Conservation (phyloP, 768 basidiomycete species). For the Ramaria sp. region DNA sequence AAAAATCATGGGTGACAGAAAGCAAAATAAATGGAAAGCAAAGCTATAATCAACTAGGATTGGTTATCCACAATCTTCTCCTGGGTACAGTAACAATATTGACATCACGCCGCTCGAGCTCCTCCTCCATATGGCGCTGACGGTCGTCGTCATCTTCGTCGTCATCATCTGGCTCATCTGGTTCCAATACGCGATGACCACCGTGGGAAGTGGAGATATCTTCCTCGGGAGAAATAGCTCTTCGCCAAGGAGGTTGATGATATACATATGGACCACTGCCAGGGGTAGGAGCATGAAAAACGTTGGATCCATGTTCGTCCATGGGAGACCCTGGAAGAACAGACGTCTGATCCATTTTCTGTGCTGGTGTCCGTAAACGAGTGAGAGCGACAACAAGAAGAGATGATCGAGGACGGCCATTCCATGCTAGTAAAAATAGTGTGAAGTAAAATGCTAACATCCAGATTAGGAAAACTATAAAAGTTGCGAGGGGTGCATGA, state of each 20-base stretch:
- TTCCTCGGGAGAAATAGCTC: slow-evolving; percentile 25
- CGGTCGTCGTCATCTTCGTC: slow-evolving; percentile 66
- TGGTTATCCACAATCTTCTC: slow-evolving; percentile 63
- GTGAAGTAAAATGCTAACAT: slow-evolving; percentile 42
- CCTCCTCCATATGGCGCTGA: slow-evolving; percentile 69
- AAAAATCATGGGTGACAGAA: neutral
- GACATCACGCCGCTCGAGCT: slow-evolving; percentile 73
- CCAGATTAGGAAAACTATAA: slow-evolving; percentile 58
- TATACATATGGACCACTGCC: slow-evolving; percentile 46
- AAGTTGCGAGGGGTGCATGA: slow-evolving; percentile 40
- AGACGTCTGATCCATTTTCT: slow-evolving; percentile 13
- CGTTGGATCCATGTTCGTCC: slow-evolving; percentile 23
- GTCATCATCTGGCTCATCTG: slow-evolving; percentile 37
- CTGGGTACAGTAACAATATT: slow-evolving; percentile 70
- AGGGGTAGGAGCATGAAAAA: slow-evolving; percentile 32
- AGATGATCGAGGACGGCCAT: slow-evolving; percentile 45
- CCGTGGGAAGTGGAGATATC: slow-evolving; percentile 28
- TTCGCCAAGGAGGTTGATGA: slow-evolving; percentile 52
- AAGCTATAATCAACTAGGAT: slow-evolving; percentile 29
- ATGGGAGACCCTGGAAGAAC: slow-evolving; percentile 21
- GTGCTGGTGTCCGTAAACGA: slow-evolving; percentile 28
- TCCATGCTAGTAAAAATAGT: slow-evolving; percentile 46
- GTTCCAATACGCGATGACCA: slow-evolving; percentile 39
- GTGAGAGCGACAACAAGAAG: slow-evolving; percentile 38
- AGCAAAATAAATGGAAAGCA: slow-evolving; percentile 3